These are phyloP conservation scores for Peterozyma toletana DNA, from an alignment of 805 yeast genomes.

Conservation along the genomic window DNA sequence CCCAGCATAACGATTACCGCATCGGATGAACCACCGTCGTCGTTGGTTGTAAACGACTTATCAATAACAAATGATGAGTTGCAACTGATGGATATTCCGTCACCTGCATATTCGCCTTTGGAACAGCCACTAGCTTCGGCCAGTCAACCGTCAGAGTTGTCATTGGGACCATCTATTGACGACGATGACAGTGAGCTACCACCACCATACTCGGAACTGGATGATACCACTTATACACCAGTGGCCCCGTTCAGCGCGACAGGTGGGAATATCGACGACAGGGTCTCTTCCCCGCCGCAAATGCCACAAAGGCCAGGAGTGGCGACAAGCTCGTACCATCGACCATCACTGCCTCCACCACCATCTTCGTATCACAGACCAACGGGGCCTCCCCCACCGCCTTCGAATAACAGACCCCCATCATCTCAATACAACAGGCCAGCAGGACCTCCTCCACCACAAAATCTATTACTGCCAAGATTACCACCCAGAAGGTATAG, in stretches of 20 bases:
- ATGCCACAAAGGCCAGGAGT: conserved; percentile 1
- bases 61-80: conserved; percentile 7
- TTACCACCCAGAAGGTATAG: conserved; percentile 1
- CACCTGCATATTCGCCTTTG: conserved; percentile 20
- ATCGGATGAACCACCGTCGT: neutral
- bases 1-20: neutral
- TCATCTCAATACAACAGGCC: conserved; percentile 4
- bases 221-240: conserved; percentile 10
- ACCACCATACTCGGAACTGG: conserved; percentile 27
- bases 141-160: conserved; percentile 7
- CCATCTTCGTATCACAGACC: conserved; percentile 9
- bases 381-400: conserved; percentile 9
- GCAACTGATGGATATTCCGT: conserved; percentile 16
- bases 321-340: neutral
- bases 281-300: conserved; percentile 3
- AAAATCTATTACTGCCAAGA: neutral
- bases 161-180: conserved; percentile 18
- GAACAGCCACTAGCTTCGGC: conserved; percentile 19
- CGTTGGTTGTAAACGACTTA: neutral
- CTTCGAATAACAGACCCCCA: neutral
- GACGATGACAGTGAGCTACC: conserved; percentile 20
- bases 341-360: conserved; percentile 1
- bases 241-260: conserved; percentile 21
- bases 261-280: conserved; percentile 15
- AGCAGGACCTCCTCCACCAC: conserved; percentile 9